Evolutionary conservation across 2,329 filamentous ascomycete species (phyloP), one percentile per base, ranked within the genome.

Genomic region (Exophiala calicioides): DNA sequence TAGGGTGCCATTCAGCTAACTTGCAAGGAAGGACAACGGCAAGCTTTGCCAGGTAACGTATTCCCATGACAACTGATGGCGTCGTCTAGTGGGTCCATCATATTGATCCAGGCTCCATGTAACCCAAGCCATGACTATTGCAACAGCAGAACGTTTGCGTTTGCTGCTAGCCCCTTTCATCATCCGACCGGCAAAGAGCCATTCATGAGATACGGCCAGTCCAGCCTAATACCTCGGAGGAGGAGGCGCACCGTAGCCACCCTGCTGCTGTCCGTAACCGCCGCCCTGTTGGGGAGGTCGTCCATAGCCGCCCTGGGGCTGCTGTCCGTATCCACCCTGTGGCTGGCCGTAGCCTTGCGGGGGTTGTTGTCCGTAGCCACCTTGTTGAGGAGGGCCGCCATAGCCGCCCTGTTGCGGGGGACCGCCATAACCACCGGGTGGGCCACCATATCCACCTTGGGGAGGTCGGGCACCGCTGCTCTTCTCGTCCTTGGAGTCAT

Each of bases 401-500:
- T 55, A 55, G 16, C 47, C 53, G 23, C 52, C 52, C 35, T 41
- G 49, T 26, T 43, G 24, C 35, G 20, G 24, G 12, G 24, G 35
- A 26, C 35, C 23, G 26, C 35, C 35, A 38, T 38, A 38, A 15
- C 35, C 35, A 3, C 35, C 35, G 20, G 63, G 60, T 44, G 66
- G 64, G 42, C 58, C 62, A 29, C 52, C 50, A 24, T 48, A 52
- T 20, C 50, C 44, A 20, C 42, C 34, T 13, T 38, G 47, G 19
- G 47, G 52, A 48, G 47, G 54, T 24, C 64, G 50, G 18, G 64
- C 65, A 52, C 69, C 69, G 4, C n/a, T n/a, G n/a, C 65, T 63
- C 63, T 80, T 80, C 65, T 85, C 82, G 54, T 85, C 81, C 63
- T 84, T 81, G 57, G 73, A 75, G 55, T 85, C 81, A 56, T 85